Conservation (phyloP, 257 asterid species). For the Capsicum baccatum region DNA sequence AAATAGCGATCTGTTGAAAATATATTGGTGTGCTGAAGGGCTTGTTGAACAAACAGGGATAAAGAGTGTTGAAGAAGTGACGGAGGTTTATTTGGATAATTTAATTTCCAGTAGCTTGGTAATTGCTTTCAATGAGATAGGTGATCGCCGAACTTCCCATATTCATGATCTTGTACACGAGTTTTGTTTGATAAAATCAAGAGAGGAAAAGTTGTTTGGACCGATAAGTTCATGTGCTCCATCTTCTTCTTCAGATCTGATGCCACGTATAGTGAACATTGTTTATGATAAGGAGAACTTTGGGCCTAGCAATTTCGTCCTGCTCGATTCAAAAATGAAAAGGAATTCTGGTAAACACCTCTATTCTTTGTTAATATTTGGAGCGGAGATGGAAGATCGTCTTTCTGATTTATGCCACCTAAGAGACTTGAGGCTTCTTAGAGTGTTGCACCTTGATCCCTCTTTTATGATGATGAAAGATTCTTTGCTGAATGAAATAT, state of each 20-base stretch:
- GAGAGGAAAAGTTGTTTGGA: slow-evolving; percentile 4
- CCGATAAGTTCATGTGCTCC: not conserved
- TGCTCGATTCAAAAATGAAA: not conserved
- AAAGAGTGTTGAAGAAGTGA: not conserved
- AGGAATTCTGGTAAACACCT: slow-evolving; percentile 29
- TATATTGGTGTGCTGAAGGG: slow-evolving; percentile 27
- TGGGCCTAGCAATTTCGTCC: not conserved
- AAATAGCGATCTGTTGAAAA: slow-evolving; percentile 4
- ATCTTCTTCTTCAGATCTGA: not conserved
- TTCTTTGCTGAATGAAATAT: slow-evolving; percentile 28
- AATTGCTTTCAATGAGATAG: slow-evolving; percentile 27
- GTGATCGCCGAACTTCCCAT: slow-evolving; percentile 28
- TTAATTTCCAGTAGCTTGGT: no score
- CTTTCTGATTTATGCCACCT: not conserved
- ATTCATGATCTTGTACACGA: slow-evolving; percentile 38
- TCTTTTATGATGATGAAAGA: not conserved
- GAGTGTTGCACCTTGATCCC: slow-evolving; percentile 29
- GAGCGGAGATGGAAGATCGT: not conserved
- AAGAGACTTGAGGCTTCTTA: slow-evolving; percentile 32
- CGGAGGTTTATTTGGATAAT: slow-evolving; percentile 27
- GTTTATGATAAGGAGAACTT: not conserved
- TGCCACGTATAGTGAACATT: not conserved
- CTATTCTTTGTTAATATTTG: not conserved
- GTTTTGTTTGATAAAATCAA: slow-evolving; percentile 34
- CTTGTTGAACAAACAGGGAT: slow-evolving; percentile 1